phyloP scores from a whole-genome alignment of 1,139 yeast genomes.

The Blastobotrys apis region DNA sequence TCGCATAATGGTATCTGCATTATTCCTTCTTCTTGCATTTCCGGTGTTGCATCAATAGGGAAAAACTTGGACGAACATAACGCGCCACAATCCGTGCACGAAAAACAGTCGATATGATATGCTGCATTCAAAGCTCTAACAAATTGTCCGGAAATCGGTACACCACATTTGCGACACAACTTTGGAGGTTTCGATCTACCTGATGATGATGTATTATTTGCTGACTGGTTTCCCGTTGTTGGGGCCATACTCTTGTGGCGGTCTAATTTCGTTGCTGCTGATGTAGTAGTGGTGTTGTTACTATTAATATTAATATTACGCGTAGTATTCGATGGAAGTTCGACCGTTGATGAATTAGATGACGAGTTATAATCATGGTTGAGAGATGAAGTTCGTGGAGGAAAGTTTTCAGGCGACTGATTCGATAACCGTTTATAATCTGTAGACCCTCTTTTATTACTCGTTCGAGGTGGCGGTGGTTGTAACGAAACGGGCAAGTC shows the following conservation, averaged over 20 bases:
- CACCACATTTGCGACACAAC: constrained; percentile 58
- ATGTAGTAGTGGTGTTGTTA: neutral
- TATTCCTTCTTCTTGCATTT: constrained; percentile 32
- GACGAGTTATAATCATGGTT: constrained; percentile 1
- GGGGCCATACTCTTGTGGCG: constrained; percentile 10
- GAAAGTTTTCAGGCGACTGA: constrained; percentile 2
- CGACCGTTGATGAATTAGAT: constrained; percentile 1
- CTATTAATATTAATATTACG: neutral
- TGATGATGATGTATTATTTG: neutral
- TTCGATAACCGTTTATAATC: constrained; percentile 5
- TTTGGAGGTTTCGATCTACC: constrained; percentile 18
- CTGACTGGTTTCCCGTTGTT: constrained; percentile 2
- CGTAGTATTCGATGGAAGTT: neutral
- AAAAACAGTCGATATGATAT: constrained; percentile 83
- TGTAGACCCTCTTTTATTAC: neutral
- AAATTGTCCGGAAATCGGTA: constrained; percentile 71
- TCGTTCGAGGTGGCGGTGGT: neutral
- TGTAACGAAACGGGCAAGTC: constrained; percentile 3
- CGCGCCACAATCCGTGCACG: constrained; percentile 74
- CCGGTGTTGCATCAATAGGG: constrained; percentile 42
- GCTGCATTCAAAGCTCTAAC: constrained; percentile 79
- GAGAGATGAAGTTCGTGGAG: constrained; percentile 13
- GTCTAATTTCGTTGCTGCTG: neutral
- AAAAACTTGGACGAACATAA: constrained; percentile 73
- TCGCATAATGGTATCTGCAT: constrained; percentile 83